A percentile compares a stretch with the other conserved stretches of the same genome.
Evolutionary conservation across 306 rosid genomes (phyloP).

Genomic region (Prunus salicina): DNA sequence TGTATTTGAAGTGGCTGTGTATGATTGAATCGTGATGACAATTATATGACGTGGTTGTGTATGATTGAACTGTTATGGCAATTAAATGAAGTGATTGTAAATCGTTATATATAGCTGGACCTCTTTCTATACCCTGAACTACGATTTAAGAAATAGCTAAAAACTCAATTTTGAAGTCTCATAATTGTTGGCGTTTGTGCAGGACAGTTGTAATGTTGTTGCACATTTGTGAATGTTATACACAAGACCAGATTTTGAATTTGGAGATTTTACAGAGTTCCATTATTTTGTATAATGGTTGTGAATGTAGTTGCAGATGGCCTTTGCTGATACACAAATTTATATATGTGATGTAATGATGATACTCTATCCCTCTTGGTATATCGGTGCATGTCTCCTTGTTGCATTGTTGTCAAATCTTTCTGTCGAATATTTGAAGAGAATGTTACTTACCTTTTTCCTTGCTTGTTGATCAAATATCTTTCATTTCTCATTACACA

Average conservation of each 20-base stretch:
- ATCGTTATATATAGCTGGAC: background rate
- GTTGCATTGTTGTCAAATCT: background rate
- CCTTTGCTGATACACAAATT: background rate
- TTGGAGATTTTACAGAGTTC: background rate
- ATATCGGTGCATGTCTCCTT: constrained; percentile 2
- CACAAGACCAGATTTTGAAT: background rate
- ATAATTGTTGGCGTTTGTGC: background rate
- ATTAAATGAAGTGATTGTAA: background rate
- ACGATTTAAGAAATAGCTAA: background rate
- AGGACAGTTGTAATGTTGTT: background rate
- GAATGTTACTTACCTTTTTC: background rate
- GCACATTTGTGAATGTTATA: background rate
- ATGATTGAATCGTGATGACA: background rate
- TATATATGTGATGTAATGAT: background rate
- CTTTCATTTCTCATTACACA: background rate
- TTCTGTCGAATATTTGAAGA: background rate
- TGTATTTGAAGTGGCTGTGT: background rate
- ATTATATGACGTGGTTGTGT: background rate
- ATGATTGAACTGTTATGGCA: background rate
- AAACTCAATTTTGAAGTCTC: background rate
- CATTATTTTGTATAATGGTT: background rate
- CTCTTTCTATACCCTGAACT: background rate
- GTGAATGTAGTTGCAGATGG: background rate
- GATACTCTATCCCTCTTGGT: background rate
- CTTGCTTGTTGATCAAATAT: background rate